Conservation (phyloP, 2,329 filamentous ascomycete genomes). For the Acrocalymma vagum region DNA sequence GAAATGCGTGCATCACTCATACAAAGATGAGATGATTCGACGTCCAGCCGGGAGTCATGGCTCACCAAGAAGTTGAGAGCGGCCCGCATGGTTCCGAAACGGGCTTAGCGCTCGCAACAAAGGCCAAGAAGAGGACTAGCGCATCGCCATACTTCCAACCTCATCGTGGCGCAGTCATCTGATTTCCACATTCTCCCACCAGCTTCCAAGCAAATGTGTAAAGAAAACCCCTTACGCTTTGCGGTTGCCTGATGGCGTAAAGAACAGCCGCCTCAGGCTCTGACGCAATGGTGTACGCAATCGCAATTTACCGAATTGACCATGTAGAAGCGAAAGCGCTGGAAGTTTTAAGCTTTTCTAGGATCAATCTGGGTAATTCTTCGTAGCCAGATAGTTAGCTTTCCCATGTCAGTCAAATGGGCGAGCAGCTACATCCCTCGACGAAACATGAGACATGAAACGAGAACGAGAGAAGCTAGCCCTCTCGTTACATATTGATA, state of each 20-base stretch:
- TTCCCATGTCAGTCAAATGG: no score
- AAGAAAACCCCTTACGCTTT: constrained; percentile 1
- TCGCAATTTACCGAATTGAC: constrained; percentile 7
- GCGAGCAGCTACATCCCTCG: no score
- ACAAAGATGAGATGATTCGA: constrained; percentile 11
- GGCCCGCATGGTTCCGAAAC: constrained; percentile 1
- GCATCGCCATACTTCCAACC: constrained; percentile 10
- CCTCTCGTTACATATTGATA: no score
- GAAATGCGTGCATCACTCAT: constrained; percentile 17
- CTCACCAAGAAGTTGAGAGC: constrained; percentile 14
- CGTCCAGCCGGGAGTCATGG: constrained; percentile 16
- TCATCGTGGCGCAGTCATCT: constrained; percentile 3
- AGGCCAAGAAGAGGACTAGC: constrained; percentile 10
- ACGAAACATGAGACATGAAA: no score
- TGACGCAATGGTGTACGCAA: constrained; percentile 28
- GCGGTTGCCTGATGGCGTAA: constrained; percentile 14
- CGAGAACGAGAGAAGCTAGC: no score
- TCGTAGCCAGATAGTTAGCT: no score
- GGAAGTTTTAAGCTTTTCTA: no score
- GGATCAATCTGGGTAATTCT: no score
- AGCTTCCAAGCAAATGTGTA: constrained; percentile 2
- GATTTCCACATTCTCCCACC: neutral
- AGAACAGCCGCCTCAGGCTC: constrained; percentile 25
- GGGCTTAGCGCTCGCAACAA: constrained; percentile 12
- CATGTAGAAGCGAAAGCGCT: no score